Base-by-base conservation (phyloP, 2,329 filamentous ascomycete species). In the Epichloe sibirici region DNA sequence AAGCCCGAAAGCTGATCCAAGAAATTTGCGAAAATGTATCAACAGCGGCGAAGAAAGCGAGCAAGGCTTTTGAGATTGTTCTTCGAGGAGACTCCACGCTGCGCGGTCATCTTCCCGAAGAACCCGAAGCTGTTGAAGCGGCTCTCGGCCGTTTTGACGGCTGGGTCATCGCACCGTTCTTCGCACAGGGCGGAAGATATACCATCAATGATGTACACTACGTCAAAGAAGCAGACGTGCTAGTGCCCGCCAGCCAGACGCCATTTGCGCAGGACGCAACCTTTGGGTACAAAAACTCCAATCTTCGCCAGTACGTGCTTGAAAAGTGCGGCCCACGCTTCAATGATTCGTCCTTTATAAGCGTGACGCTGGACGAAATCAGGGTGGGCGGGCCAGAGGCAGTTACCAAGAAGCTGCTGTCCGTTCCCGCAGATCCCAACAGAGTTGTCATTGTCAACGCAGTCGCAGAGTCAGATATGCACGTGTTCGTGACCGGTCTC, bases 131-230 rank as follows among this genome's bases (percentile, higher is more conserved):
- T 2, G 74, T 71, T 1, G 71, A 77, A 55, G 66, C 68, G 3
- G 71, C 73, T 3, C 65, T 79, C 4, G 76, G 76, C 0, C 59
- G 63, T 4, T 68, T 70, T 8, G 75, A 79, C 57, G 74, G 70
- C 0, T 76, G 75, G 70, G 65, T 81, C 3, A 63, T 81, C 1
- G 73, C 76, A 0, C 78, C 77, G 0, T 80, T 80, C 60, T 82
- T 81, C 63, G 66, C 72, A 25, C 76, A 81, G 59, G 78, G 78
- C 12, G 77, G 77, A 0, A 64, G 78, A 3, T 74, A 73, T 46
- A 81, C 77, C 0, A 75, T 80, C 35, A 58, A 74, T 31, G 72
- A 81, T 59, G 69, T 79, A 3, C 77, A 81, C 59, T 81, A 81
- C 55, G 76, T 81, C n/a, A 70, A 71, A 5, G 76, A 80, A 51